phyloP scores from a whole-genome alignment of 148 eudicot species.

The Agrostemma githago region DNA sequence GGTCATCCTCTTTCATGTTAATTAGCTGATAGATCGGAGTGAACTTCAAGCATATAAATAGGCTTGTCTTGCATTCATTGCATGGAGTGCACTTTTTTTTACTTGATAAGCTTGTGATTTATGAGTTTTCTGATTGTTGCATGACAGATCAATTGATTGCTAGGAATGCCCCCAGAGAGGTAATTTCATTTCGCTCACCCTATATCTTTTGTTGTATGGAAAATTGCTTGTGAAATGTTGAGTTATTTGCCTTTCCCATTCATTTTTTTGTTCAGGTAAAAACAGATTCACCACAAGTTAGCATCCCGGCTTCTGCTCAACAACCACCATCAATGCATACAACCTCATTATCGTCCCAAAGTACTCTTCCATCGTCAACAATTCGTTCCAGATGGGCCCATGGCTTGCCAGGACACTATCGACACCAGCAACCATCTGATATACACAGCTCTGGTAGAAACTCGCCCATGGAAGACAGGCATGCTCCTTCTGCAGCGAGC shows the following conservation, averaged over 20 bases:
- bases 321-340: conserved; percentile 57
- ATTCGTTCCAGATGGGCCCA: conserved; percentile 52
- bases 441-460: conserved; percentile 55
- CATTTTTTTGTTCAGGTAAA: conserved; percentile 39
- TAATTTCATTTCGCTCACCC: background rate
- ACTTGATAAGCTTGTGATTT: conserved; percentile 3
- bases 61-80: background rate
- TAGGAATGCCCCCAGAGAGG: conserved; percentile 29
- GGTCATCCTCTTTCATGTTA: background rate
- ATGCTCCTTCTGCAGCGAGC: conserved; percentile 41
- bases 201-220: background rate
- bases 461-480: conserved; percentile 64
- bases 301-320: conserved; percentile 46
- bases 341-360: conserved; percentile 52
- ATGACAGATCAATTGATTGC: conserved; percentile 32
- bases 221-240: background rate
- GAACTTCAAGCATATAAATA: background rate
- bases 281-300: conserved; percentile 43
- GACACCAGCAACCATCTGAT: conserved; percentile 56
- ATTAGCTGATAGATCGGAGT: background rate
- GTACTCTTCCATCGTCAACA: conserved; percentile 47
- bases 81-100: background rate
- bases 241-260: background rate
- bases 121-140: conserved; percentile 12
- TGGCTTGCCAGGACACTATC: conserved; percentile 48